Percentiles rank a stretch among this genome's conserved stretches.
Conservation (phyloP, 768 basidiomycete species). For the Krasilnikovozyma curviuscula region DNA sequence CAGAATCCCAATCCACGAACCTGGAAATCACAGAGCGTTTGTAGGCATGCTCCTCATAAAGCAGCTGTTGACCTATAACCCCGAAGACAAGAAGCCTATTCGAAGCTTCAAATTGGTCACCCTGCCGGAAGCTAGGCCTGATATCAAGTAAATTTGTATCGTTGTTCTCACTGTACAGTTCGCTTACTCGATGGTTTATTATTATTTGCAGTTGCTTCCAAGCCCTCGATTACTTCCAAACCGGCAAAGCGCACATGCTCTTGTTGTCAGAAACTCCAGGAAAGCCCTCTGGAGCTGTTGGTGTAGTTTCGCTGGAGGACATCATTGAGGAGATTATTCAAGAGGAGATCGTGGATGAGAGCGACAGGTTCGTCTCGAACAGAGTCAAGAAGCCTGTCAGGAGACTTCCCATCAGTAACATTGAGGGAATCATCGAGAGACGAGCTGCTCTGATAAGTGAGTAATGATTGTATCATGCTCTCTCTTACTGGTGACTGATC, state of each 20-base stretch:
- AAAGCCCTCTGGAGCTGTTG: conserved; percentile 34
- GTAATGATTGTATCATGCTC: too few species aligned
- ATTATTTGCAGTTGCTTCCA: conserved; percentile 41
- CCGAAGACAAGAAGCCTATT: conserved; percentile 50
- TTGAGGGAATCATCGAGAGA: too few species aligned
- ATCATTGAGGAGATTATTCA: conserved; percentile 64
- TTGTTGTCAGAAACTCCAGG: conserved; percentile 73
- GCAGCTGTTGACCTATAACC: conserved; percentile 76
- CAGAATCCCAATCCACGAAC: conserved; percentile 70
- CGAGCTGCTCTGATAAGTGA: too few species aligned
- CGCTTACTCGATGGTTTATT: background rate
- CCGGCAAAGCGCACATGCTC: conserved; percentile 79
- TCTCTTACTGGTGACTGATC: too few species aligned
- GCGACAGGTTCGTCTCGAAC: conserved; percentile 76
- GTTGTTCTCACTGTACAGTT: background rate
- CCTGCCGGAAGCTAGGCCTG: conserved; percentile 69
- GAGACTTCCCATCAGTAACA: too few species aligned
- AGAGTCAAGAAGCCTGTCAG: conserved; percentile 54
- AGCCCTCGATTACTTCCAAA: conserved; percentile 63
- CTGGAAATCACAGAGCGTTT: conserved; percentile 48
- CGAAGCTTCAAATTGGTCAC: conserved; percentile 58
- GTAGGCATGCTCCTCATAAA: conserved; percentile 67
- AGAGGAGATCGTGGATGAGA: conserved; percentile 91
- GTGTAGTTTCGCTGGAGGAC: conserved; percentile 58
- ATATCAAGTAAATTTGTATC: conserved; percentile 44